phyloP scores from a whole-genome alignment of 2,329 filamentous ascomycete genomes.

The Pseudocercospora fuligena region DNA sequence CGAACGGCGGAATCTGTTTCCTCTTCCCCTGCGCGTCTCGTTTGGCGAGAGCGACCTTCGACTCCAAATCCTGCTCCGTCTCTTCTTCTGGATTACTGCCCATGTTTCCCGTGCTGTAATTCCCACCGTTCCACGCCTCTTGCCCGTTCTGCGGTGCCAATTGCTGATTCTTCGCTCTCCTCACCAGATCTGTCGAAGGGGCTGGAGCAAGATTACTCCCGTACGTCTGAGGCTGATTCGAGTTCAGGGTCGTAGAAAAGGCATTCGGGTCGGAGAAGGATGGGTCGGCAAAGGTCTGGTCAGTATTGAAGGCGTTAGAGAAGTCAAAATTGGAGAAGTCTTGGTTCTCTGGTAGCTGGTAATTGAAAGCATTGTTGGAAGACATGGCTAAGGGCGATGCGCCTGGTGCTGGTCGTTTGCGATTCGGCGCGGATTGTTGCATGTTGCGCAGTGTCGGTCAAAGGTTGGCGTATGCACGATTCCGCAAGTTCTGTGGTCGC shows the following conservation, averaged over 20 bases:
- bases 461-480: neutral
- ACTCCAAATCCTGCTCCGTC: constrained; percentile 78
- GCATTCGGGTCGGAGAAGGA: constrained; percentile 43
- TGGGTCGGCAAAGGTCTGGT: constrained; percentile 42
- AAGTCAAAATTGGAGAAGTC: constrained; percentile 41
- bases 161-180: constrained; percentile 53
- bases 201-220: constrained; percentile 27
- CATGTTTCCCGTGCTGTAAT: constrained; percentile 36
- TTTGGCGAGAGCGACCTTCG: constrained; percentile 79
- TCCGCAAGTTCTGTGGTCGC: neutral
- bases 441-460: constrained; percentile 14
- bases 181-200: constrained; percentile 51
- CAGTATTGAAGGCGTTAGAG: constrained; percentile 36
- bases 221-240: constrained; percentile 33
- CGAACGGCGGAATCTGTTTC: constrained; percentile 96
- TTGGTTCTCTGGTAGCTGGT: constrained; percentile 54
- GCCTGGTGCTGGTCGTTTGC: constrained; percentile 78
- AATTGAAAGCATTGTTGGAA: constrained; percentile 31
- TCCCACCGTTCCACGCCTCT: constrained; percentile 47
- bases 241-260: constrained; percentile 36
- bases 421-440: constrained; percentile 31
- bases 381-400: constrained; percentile 62
- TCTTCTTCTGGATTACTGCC: constrained; percentile 61
- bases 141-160: constrained; percentile 43
- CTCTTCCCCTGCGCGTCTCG: constrained; percentile 85